Conservation (phyloP, 176 grass and related monocot genomes). For the Eragrostis nindensis region DNA sequence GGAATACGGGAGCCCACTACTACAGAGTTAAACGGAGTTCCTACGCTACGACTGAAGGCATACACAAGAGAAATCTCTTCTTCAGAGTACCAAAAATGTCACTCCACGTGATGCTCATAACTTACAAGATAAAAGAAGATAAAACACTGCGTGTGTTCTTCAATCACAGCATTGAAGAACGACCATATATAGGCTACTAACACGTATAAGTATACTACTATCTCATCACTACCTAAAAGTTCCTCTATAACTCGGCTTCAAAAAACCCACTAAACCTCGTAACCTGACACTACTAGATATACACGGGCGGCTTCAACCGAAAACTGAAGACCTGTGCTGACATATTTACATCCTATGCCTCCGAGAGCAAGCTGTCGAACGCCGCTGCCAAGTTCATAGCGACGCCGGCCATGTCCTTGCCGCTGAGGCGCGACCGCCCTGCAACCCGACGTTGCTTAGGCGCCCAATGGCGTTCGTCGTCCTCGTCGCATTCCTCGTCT, state of each 20-base stretch:
- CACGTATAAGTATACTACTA: slow-evolving; percentile 19
- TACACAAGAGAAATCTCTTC: slow-evolving; percentile 17
- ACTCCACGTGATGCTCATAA: slow-evolving; percentile 15
- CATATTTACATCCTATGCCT: slow-evolving; percentile 54
- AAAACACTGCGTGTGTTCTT: slow-evolving; percentile 41
- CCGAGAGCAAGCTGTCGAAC: slow-evolving; percentile 38
- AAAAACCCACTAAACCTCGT: neutral
- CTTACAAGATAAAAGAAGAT: neutral
- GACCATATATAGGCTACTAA: slow-evolving; percentile 34
- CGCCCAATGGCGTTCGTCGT: slow-evolving; percentile 50
- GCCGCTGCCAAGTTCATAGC: slow-evolving; percentile 51
- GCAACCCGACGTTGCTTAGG: slow-evolving; percentile 73
- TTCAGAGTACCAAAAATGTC: too few relatives aligned
- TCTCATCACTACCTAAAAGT: neutral
- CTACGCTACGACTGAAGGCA: neutral
- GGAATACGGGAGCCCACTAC: too few relatives aligned
- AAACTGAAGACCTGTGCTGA: slow-evolving; percentile 32
- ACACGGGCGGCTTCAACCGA: neutral
- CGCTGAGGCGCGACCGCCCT: slow-evolving; percentile 39
- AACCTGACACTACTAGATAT: slow-evolving; percentile 34
- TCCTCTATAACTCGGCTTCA: neutral
- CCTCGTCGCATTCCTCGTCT: neutral
- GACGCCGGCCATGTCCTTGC: slow-evolving; percentile 56
- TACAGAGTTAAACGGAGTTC: slow-evolving; percentile 6
- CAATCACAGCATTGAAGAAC: slow-evolving; percentile 84